Base-by-base conservation (phyloP, 352 stramenopile genomes). In the Phytophthora chlamydospora region DNA sequence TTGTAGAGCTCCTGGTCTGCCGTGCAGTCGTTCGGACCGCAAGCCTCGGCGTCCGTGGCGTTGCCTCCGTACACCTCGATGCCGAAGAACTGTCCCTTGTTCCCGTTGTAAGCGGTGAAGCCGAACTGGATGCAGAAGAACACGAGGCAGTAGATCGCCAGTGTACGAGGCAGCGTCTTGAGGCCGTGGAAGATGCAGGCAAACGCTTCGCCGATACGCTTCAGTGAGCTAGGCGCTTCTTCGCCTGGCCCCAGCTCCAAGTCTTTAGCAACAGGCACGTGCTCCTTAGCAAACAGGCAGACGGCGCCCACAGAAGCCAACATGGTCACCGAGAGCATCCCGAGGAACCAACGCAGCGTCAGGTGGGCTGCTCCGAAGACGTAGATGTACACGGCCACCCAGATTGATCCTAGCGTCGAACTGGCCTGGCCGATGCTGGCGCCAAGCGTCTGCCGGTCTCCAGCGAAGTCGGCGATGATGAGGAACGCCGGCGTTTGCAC, bases 391-490 rank as follows among this genome's bases (percentile, higher is more conserved):
- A 59, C 77, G 14, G 85, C 79, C 27, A 92, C 81, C 24, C 83
- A 50, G 47, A 94, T 76, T 12, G 74, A 85, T 0, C 83, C 85
- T 0, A 89, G 61, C 9, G 80, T 88, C 0, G 83, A 91, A 19
- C 73, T 85, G 4, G 75, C 77, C 35, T 89, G 78, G 13, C 78
- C 81, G 24, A 94, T 88, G 6, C 71, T 78, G 1, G 79, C 74
- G 1, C 77, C 83, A 0, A 86, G 52, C 4, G 83, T 91, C 62
- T 92, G 83, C 3, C 81, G 76, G 13, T 91, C 76, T 4, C 83
- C 85, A 1, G 81, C 83, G 57, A 93, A 91, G 49, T 94, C 83
- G 0, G 81, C 79, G 35, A 92, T 85, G 56, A 94, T 77, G 40
- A 92, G 62, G 31, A 86, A 78, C 5, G 76, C 81, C 1, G 81